Base-by-base conservation (phyloP, 352 stramenopile species). In the Phytopythium montanum region DNA sequence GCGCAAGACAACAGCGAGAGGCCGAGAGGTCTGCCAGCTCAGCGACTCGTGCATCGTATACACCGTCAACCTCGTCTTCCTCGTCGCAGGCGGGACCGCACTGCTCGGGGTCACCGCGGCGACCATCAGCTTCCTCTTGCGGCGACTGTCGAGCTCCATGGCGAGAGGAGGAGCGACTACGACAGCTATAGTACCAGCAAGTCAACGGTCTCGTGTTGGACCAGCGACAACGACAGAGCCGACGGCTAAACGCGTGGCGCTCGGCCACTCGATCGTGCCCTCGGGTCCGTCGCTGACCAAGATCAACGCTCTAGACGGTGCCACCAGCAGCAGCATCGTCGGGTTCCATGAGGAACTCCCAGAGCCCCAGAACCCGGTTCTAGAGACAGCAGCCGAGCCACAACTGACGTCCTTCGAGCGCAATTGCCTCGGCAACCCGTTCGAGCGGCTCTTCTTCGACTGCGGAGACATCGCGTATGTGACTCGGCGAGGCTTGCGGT, bases 381-480 rank as follows among this genome's bases (percentile, higher is more conserved):
- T n/a, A 45, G 19, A n/a, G 25, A 10, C 21, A 3, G 39, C 39
- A 18, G 3, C 6, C 16, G n/a, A 36, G 18, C n/a, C n/a, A n/a
- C 3, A 23, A 12, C 46, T 69, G 18, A 69, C 63, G 23, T 53
- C 52, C 1, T 69, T 66, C 9, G 63, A 69, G 36, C 38, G 61
- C 45, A 59, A 66, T 6, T 69, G 63, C 45, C 59, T 66, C 6
- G 63, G 63, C 18, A 53, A 48, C 21, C 41, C 53, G 16, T 66
- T 69, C 16, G 58, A 52, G 6, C 48, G 49, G 18, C 39, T 69
- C 3, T 69, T 69, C 46, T 55, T 56, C 1, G 63, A 69, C 57
- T 64, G 56, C 39, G 56, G 42, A n/a, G 62, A 68, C 49, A 60
- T 68, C 26, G 62, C 62, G 4, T 68, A 64, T 45, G 25, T 61